Conservation (phyloP, 1,284 basidiomycete genomes). For the Apiotrichum porosum region DNA sequence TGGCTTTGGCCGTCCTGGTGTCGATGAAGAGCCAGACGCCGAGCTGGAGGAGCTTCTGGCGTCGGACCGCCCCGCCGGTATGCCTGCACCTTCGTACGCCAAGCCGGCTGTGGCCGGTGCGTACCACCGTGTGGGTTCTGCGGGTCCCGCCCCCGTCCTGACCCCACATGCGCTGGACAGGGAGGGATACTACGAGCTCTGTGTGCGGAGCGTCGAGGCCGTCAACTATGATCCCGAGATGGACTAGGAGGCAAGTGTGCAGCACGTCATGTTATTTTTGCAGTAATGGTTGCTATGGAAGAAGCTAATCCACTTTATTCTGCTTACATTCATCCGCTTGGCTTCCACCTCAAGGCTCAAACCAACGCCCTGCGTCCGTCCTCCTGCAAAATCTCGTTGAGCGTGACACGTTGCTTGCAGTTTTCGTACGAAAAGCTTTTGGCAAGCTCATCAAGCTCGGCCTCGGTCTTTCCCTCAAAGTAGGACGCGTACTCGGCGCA, state of each 20-base stretch:
- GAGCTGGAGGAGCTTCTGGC: slow-evolving; percentile 31
- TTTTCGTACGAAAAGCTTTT: slow-evolving; percentile 60
- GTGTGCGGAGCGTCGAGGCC: slow-evolving; percentile 46
- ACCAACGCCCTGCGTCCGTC: slow-evolving; percentile 26
- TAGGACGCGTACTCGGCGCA: slow-evolving; percentile 62
- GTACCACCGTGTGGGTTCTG: slow-evolving; percentile 30
- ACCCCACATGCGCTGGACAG: not conserved
- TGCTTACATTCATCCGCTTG: too few relatives aligned
- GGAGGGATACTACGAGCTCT: slow-evolving; percentile 51
- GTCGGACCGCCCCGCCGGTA: slow-evolving; percentile 11
- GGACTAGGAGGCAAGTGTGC: too few relatives aligned
- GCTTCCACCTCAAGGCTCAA: not conserved
- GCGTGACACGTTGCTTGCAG: slow-evolving; percentile 50
- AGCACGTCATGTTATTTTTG: too few relatives aligned
- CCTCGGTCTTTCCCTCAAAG: slow-evolving; percentile 56
- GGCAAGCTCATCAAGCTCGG: slow-evolving; percentile 60
- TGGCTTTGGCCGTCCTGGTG: slow-evolving; percentile 26
- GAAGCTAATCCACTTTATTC: too few relatives aligned
- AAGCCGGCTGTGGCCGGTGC: slow-evolving; percentile 3
- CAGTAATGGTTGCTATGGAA: too few relatives aligned
- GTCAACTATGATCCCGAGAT: slow-evolving; percentile 42
- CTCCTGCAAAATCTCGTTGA: slow-evolving; percentile 44
- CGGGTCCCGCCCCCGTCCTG: slow-evolving; percentile 1
- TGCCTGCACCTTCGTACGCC: not conserved
- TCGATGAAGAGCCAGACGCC: slow-evolving; percentile 22